Percentiles rank a stretch among this genome's conserved stretches.
Conservation (phyloP, 2,329 filamentous ascomycete genomes). For the Meredithiella fracta region DNA sequence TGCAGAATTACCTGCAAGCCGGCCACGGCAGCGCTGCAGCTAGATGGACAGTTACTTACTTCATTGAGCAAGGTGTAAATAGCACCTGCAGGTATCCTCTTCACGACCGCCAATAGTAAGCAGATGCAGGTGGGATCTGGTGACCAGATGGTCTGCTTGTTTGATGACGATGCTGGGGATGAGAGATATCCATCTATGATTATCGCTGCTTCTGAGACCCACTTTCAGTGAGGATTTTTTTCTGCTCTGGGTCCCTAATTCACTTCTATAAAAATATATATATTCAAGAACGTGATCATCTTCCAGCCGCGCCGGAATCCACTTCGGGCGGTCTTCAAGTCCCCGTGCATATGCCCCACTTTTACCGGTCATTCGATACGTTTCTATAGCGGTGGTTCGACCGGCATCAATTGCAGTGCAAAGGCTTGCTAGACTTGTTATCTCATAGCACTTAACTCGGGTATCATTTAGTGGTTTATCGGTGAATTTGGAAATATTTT, state of each 20-base stretch:
- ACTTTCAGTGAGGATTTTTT: too few species aligned
- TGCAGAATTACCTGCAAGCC: not conserved
- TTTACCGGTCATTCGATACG: conserved; percentile 6
- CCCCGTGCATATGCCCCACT: conserved; percentile 1
- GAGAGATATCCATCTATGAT: too few species aligned
- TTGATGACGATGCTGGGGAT: too few species aligned
- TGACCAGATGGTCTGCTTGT: too few species aligned
- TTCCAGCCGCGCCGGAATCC: conserved; percentile 2
- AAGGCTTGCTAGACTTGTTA: too few species aligned
- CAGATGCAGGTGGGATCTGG: too few species aligned
- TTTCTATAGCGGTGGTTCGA: not conserved
- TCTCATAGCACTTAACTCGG: too few species aligned
- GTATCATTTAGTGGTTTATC: too few species aligned
- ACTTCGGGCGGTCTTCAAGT: not conserved
- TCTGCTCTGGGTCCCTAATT: too few species aligned
- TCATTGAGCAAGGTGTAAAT: not conserved
- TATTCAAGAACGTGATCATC: too few species aligned
- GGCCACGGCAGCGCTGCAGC: not conserved
- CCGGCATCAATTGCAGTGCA: not conserved
- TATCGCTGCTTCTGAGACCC: too few species aligned
- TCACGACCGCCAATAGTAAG: not conserved
- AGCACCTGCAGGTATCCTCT: not conserved
- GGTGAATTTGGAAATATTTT: not conserved
- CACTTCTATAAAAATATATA: too few species aligned
- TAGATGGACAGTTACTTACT: not conserved